Percentiles rank a stretch among this genome's conserved stretches.
Evolutionary conservation across 306 rosid genomes (phyloP).

Genomic region (Nissolia schottii): DNA sequence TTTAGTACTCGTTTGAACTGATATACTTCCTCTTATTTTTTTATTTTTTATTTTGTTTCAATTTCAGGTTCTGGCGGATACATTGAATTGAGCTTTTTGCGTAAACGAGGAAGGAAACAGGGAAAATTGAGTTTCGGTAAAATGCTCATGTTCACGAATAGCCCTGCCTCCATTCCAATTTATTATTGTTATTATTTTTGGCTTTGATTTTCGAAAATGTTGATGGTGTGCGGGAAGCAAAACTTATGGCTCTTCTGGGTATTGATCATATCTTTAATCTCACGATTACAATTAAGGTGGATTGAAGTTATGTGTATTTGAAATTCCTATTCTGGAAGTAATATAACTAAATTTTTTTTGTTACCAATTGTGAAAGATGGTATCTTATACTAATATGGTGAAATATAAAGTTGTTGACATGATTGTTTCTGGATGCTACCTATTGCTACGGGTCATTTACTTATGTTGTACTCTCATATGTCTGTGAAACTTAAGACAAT

Average conservation of each 20-base stretch:
- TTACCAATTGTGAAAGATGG: not conserved
- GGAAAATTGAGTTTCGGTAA: not conserved
- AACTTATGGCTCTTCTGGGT: not conserved
- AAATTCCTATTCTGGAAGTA: not conserved
- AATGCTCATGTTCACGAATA: not conserved
- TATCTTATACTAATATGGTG: not conserved
- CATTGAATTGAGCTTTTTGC: conserved; percentile 14
- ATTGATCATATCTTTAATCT: not conserved
- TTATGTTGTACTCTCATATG: not conserved
- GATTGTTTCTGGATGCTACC: not conserved
- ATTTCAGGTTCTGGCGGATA: not conserved
- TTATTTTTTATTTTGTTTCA: not conserved
- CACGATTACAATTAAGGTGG: not conserved
- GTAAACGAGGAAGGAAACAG: not conserved
- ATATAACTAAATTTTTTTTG: not conserved
- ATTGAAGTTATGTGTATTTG: not conserved
- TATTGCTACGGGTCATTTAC: not conserved
- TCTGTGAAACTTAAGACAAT: not conserved
- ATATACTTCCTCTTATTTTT: not conserved
- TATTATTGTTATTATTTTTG: not conserved
- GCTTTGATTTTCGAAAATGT: not conserved
- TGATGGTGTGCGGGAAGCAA: not conserved
- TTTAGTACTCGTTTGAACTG: not conserved
- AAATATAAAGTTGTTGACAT: not conserved
- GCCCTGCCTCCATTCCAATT: not conserved